Conservation (phyloP, 1,284 basidiomycete species). For the Malassezia restricta region DNA sequence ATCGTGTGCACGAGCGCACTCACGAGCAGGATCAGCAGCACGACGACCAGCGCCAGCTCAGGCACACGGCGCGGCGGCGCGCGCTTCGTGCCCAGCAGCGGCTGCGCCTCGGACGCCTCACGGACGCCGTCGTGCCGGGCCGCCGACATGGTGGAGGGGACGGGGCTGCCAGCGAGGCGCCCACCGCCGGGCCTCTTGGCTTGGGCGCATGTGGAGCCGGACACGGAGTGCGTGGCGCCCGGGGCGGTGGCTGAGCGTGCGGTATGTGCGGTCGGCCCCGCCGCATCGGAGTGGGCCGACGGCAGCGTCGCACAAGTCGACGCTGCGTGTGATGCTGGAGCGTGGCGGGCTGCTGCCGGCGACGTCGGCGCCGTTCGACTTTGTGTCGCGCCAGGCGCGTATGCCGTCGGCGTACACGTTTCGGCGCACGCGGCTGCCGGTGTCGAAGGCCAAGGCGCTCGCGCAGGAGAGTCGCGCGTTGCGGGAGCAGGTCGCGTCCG, state of each 20-base stretch:
- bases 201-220: no score
- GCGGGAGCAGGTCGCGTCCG: conserved; percentile 12
- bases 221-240: no score
- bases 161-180: no score
- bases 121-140: no score
- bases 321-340: conserved; percentile 1
- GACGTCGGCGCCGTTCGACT: neutral
- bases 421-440: conserved; percentile 8
- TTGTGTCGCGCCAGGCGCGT: neutral
- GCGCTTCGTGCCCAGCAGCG: neutral
- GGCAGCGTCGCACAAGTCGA: neutral
- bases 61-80: neutral
- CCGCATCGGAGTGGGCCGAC: no score
- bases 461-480: conserved; percentile 9
- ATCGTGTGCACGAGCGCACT: neutral
- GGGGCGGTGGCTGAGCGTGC: no score
- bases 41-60: neutral
- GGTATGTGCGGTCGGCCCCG: no score
- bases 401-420: neutral
- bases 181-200: no score
- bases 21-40: neutral
- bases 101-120: neutral
- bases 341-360: neutral
- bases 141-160: no score
- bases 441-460: conserved; percentile 9